A percentile compares a stretch with the other conserved stretches of the same genome.
Evolutionary conservation across 805 yeast genomes (phyloP).

Genomic region (Candida gorgasii): DNA sequence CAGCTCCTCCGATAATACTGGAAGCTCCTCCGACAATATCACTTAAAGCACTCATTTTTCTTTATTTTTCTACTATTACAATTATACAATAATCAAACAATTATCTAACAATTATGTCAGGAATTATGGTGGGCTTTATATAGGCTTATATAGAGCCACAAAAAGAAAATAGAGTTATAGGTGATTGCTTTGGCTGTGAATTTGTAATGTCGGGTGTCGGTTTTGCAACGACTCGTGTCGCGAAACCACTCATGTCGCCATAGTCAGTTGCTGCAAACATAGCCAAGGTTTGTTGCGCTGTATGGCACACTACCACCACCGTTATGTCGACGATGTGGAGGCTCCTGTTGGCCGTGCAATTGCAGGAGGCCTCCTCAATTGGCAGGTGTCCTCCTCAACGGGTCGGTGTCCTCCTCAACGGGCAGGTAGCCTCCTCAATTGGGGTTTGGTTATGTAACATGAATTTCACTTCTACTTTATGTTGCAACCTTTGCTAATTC

Average conservation of each 20-base stretch:
- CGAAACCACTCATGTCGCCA: not conserved
- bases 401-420: not conserved
- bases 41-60: conserved; percentile 4
- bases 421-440: not conserved
- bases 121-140: too few relatives aligned
- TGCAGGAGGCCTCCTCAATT: conserved; percentile 2
- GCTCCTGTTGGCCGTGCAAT: too few relatives aligned
- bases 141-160: not conserved
- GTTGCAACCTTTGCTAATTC: conserved; percentile 3
- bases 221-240: conserved; percentile 3
- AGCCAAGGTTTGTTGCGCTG: conserved; percentile 2
- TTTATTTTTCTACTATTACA: not conserved
- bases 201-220: conserved; percentile 1
- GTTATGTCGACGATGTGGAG: not conserved
- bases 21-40: conserved; percentile 2
- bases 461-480: not conserved
- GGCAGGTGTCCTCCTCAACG: not conserved
- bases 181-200: conserved; percentile 5
- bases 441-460: not conserved
- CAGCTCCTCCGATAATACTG: conserved; percentile 8
- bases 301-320: conserved; percentile 2
- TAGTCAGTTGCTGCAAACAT: conserved; percentile 3
- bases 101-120: not conserved
- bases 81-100: conserved; percentile 3
- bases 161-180: conserved; percentile 1